A percentile compares a stretch with the other conserved stretches of the same genome.
Evolutionary conservation across 192 early-diverging fungal species (phyloP).

Genomic region (Coemansia sp.): DNA sequence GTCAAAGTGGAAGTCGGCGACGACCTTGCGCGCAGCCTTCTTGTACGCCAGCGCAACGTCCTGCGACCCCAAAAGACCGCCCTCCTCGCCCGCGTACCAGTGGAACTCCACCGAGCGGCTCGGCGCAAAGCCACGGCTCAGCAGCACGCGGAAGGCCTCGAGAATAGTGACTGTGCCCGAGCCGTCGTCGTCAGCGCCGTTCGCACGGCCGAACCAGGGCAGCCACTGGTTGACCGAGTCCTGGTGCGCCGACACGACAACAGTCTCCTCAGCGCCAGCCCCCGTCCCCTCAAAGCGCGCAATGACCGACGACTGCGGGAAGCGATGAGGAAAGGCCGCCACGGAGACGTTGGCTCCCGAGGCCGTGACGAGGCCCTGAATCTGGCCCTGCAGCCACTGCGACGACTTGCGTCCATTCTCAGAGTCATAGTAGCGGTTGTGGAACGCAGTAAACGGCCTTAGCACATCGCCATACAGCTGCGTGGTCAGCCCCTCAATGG

Average conservation of each 20-base stretch:
- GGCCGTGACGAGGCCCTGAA: slow-evolving; percentile 51
- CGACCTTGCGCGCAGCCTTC: slow-evolving; percentile 57
- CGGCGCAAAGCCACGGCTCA: slow-evolving; percentile 68
- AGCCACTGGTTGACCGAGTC: slow-evolving; percentile 87
- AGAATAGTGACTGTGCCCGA: slow-evolving; percentile 88
- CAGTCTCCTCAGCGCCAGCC: slow-evolving; percentile 55
- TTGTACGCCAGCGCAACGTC: slow-evolving; percentile 73
- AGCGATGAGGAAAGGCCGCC: slow-evolving; percentile 74
- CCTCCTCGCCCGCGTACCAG: slow-evolving; percentile 93
- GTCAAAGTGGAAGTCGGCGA: slow-evolving; percentile 85
- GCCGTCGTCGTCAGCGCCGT: slow-evolving; percentile 88
- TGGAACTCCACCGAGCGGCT: slow-evolving; percentile 89
- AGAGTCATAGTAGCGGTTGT: slow-evolving; percentile 88
- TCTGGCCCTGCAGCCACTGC: slow-evolving; percentile 66
- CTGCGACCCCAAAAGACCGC: slow-evolving; percentile 86
- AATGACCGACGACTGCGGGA: slow-evolving; percentile 82
- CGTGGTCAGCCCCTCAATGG: slow-evolving; percentile 64
- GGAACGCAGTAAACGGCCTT: slow-evolving; percentile 76
- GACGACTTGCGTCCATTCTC: slow-evolving; percentile 64
- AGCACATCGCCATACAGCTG: slow-evolving; percentile 68
- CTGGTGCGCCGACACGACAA: slow-evolving; percentile 88
- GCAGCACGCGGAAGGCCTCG: slow-evolving; percentile 78
- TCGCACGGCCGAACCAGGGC: slow-evolving; percentile 72
- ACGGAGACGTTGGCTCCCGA: slow-evolving; percentile 61
- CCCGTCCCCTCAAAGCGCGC: slow-evolving; percentile 72